Percentiles rank a stretch among this genome's conserved stretches.
phyloP scores from a whole-genome alignment of 2,329 filamentous ascomycete genomes.

The Penicillium sp. region DNA sequence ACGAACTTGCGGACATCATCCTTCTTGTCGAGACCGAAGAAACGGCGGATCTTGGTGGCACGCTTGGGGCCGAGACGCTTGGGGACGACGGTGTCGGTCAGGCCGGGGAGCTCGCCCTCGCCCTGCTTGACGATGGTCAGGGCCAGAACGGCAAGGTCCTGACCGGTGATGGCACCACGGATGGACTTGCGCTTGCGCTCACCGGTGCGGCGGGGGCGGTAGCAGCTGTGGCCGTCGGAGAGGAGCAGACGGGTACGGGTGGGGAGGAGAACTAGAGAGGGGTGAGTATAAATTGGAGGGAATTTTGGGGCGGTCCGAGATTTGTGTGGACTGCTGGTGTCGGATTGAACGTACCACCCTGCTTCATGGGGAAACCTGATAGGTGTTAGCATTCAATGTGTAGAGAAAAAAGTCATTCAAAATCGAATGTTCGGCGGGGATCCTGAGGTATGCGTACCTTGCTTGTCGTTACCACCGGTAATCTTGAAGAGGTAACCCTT shows the following conservation, averaged over 20 bases:
- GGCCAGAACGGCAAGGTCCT: conserved; percentile 92
- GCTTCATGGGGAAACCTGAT: conserved; percentile 97
- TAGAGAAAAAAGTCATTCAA: too few relatives aligned
- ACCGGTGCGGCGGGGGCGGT: conserved; percentile 94
- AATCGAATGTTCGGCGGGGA: not conserved
- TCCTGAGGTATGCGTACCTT: conserved; percentile 57
- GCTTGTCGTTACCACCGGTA: conserved; percentile 99
- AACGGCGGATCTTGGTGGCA: conserved; percentile 99
- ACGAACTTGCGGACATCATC: conserved; percentile 99
- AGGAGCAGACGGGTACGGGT: conserved; percentile 98
- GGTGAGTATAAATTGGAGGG: conserved; percentile 32
- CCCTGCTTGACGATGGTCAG: conserved; percentile 98
- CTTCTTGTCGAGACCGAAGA: conserved; percentile 99
- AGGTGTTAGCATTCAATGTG: conserved; percentile 31
- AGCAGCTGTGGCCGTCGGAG: conserved; percentile 94
- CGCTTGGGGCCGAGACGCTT: conserved; percentile 99
- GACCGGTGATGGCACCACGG: conserved; percentile 94
- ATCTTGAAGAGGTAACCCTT: conserved; percentile 99
- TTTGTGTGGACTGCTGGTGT: conserved; percentile 29
- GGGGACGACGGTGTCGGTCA: conserved; percentile 97
- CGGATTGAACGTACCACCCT: conserved; percentile 67
- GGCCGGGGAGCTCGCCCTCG: conserved; percentile 87
- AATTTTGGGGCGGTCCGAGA: conserved; percentile 10
- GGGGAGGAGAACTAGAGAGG: conserved; percentile 73
- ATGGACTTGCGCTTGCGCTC: conserved; percentile 99